These are phyloP conservation scores for Penicillium flavigenum DNA, from an alignment of 495 filamentous ascomycete species.

Conservation along the genomic window DNA sequence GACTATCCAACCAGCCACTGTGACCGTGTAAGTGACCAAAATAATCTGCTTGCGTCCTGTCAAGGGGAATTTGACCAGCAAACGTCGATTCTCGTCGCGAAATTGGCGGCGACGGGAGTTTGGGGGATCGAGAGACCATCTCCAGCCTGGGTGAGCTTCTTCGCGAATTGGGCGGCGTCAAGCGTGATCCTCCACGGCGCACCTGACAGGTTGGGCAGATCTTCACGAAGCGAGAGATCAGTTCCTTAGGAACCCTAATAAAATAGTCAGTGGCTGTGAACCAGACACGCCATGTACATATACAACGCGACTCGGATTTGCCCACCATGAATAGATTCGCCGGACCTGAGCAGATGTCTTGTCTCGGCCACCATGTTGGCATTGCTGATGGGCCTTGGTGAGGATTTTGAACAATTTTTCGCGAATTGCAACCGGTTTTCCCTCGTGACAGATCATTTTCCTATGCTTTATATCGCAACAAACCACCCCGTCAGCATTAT, in stretches of 20 bases:
- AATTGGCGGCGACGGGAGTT: conserved; percentile 40
- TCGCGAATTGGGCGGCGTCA: conserved; percentile 48
- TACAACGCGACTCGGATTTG: not conserved
- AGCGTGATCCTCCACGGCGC: conserved; percentile 45
- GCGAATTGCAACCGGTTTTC: conserved; percentile 60
- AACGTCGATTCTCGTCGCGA: conserved; percentile 40
- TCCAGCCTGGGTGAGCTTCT: conserved; percentile 44
- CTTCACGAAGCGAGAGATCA: conserved; percentile 58
- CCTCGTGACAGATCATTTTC: conserved; percentile 57
- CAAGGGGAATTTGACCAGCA: conserved; percentile 25
- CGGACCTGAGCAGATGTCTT: conserved; percentile 60
- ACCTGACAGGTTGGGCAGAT: conserved; percentile 55
- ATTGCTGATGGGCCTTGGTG: conserved; percentile 56
- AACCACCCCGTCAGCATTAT: conserved; percentile 14
- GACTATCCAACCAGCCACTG: conserved; percentile 30
- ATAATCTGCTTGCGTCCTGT: conserved; percentile 38
- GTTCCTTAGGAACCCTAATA: conserved; percentile 56
- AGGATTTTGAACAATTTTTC: conserved; percentile 59
- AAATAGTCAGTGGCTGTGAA: conserved; percentile 9
- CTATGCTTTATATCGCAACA: conserved; percentile 25
- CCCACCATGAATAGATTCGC: conserved; percentile 58
- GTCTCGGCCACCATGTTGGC: conserved; percentile 60
- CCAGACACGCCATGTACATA: not conserved
- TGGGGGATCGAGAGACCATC: conserved; percentile 40
- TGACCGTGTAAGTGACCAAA: conserved; percentile 32